Evolutionary conservation across 148 eudicot species (phyloP).

Genomic region (Cornus suecica): DNA sequence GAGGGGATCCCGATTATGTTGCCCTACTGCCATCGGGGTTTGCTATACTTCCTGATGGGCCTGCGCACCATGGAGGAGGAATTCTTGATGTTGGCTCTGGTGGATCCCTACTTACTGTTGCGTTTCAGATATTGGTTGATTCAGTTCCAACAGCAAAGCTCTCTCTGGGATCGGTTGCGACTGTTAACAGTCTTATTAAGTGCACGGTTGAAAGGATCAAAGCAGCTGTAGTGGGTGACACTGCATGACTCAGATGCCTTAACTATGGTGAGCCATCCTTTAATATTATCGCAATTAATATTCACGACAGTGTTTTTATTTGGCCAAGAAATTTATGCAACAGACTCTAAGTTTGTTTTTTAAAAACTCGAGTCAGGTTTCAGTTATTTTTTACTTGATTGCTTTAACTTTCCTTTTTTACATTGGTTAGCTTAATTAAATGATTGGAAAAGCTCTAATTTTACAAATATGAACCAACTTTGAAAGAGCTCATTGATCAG

Average conservation of each 20-base stretch:
- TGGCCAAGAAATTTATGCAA: background rate
- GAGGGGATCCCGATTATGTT: constrained; percentile 96
- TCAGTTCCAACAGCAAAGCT: constrained; percentile 98
- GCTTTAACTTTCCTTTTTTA: no score
- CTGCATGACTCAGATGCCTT: constrained; percentile 18
- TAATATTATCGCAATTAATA: background rate
- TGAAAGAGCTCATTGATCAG: background rate
- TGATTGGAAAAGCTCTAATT: background rate
- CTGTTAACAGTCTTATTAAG: constrained; percentile 91
- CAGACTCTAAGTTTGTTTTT: background rate
- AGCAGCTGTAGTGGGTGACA: constrained; percentile 63
- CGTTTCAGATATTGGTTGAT: constrained; percentile 92
- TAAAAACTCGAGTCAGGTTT: no score
- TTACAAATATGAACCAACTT: background rate
- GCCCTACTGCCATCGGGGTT: constrained; percentile 95
- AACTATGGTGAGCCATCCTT: constrained; percentile 31
- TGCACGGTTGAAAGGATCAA: constrained; percentile 97
- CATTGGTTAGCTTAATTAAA: background rate
- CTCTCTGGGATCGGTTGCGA: constrained; percentile 91
- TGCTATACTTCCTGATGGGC: constrained; percentile 94
- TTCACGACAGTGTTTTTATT: background rate
- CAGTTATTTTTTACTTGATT: no score
- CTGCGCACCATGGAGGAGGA: constrained; percentile 35
- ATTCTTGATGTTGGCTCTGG: constrained; percentile 52
- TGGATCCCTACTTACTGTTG: constrained; percentile 87